These are phyloP conservation scores for Cercophora sp. DNA, from an alignment of 495 filamentous ascomycete species.

Conservation along the genomic window DNA sequence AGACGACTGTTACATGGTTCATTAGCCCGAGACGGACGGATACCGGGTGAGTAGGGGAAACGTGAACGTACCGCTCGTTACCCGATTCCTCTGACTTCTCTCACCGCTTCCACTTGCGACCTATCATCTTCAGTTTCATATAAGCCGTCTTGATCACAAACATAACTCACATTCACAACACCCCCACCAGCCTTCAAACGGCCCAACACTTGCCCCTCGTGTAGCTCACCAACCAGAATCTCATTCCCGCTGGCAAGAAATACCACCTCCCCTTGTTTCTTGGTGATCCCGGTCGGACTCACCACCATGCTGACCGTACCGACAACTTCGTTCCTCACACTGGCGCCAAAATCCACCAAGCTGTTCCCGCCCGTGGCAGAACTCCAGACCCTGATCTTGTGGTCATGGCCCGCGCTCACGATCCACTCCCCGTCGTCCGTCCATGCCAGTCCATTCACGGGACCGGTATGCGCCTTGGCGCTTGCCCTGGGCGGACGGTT, in stretches of 20 bases:
- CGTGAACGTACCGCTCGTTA: constrained; percentile 46
- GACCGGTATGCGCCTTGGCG: constrained; percentile 66
- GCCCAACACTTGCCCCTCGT: too few species aligned
- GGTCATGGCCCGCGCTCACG: constrained; percentile 75
- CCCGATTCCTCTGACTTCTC: constrained; percentile 53
- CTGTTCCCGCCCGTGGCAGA: constrained; percentile 74
- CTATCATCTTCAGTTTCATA: too few species aligned
- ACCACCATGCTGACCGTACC: constrained; percentile 59
- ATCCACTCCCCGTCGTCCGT: constrained; percentile 70
- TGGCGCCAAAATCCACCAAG: constrained; percentile 75
- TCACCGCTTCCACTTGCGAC: too few species aligned
- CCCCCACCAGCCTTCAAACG: too few species aligned
- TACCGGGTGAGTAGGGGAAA: neutral
- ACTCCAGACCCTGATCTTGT: constrained; percentile 81
- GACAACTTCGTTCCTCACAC: constrained; percentile 66
- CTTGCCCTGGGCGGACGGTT: too few species aligned
- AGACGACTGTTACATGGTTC: constrained; percentile 48
- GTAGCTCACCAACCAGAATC: too few species aligned
- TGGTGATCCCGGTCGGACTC: constrained; percentile 50
- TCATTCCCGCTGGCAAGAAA: constrained; percentile 75
- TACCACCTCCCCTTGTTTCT: constrained; percentile 56
- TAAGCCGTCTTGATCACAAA: too few species aligned
- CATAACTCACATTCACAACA: too few species aligned
- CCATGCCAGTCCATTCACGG: constrained; percentile 82
- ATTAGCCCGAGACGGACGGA: neutral